Base-by-base conservation (phyloP, 441 rosid species). In the Gossypium schwendimanii region DNA sequence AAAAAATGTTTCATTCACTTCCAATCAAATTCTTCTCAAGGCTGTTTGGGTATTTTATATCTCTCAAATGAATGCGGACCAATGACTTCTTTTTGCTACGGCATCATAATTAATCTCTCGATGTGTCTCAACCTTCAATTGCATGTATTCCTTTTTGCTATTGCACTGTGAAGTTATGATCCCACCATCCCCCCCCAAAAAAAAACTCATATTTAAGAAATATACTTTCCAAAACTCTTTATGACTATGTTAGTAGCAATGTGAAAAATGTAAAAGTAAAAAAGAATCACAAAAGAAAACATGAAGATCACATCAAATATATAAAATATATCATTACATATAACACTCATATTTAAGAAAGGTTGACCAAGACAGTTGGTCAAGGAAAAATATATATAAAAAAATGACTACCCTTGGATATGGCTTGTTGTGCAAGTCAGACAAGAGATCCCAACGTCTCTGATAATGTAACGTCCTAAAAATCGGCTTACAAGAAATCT, bases 21-120 rank as follows among this genome's bases (percentile, higher is more conserved):
- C 73, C 67, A 76, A 76, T 81, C 75, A 78, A 78, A 68, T 59
- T 75, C 72, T 75, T 79, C 76, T 79, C 77, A 64, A 82, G 81
- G 81, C 53, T 53, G 64, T 65, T 41, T 57, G 36, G 33, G 47
- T n/a, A 55, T 55, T 55, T 55, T 55, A 20, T 20, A 55, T 75
- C 76, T 65, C 73, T 65, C 73, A 20, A 59, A 45, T 21, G 58
- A 0, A 15, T 17, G 63, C 0, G 8, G 63, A 47, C 26, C 68
- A 70, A 44, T 6, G 53, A 44, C 58, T 4, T 24, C 26, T n/a
- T 44, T 44, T 73, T 74, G 53, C 69, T 44, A 52, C n/a, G 21
- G 70, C 75, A 63, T 36, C 53, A 81, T 74, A 50, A 81, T 78
- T 71, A 11, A 28, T 67, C 59, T 59, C 26, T 63, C 74, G 6